A percentile compares a stretch with the other conserved stretches of the same genome.
Evolutionary conservation across 1,284 basidiomycete species (phyloP).

Genomic region (Coniferiporia sulphurascens): DNA sequence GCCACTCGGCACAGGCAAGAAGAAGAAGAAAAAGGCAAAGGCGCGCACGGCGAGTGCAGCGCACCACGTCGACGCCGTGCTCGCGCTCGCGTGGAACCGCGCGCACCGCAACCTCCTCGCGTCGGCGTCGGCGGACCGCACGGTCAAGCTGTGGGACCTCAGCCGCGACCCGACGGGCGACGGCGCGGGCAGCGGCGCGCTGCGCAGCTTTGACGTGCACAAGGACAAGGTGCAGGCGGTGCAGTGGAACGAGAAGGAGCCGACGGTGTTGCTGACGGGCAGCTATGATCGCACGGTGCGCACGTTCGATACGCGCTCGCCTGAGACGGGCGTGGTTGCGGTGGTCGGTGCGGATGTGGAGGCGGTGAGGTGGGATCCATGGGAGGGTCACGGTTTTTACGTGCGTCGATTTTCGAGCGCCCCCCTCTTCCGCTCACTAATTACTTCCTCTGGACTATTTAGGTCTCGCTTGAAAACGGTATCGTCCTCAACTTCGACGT

Average conservation of each 20-base stretch:
- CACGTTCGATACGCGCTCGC: conserved; percentile 88
- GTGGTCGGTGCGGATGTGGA: conserved; percentile 89
- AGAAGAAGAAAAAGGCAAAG: conserved; percentile 89
- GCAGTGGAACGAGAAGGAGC: conserved; percentile 89
- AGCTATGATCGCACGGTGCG: conserved; percentile 92
- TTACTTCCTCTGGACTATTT: too few species aligned
- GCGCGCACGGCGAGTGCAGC: conserved; percentile 60
- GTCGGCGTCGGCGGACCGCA: conserved; percentile 89
- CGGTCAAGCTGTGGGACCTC: conserved; percentile 98
- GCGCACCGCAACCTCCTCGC: conserved; percentile 87
- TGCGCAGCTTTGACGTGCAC: conserved; percentile 86
- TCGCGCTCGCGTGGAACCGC: conserved; percentile 90
- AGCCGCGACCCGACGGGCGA: conserved; percentile 58
- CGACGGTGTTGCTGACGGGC: conserved; percentile 87
- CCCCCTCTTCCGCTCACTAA: conserved; percentile 18
- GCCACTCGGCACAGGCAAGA: conserved; percentile 83
- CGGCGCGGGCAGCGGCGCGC: conserved; percentile 48
- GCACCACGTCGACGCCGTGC: conserved; percentile 92
- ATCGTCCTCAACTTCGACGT: conserved; percentile 90
- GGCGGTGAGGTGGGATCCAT: conserved; percentile 93
- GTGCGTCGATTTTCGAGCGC: too few species aligned
- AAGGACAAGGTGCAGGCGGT: conserved; percentile 97
- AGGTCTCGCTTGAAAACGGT: conserved; percentile 93
- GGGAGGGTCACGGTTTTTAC: conserved; percentile 84
- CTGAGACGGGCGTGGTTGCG: conserved; percentile 74